Evolutionary conservation across 139 green algal species (phyloP).

Genomic region (Yamagishiella unicocca): DNA sequence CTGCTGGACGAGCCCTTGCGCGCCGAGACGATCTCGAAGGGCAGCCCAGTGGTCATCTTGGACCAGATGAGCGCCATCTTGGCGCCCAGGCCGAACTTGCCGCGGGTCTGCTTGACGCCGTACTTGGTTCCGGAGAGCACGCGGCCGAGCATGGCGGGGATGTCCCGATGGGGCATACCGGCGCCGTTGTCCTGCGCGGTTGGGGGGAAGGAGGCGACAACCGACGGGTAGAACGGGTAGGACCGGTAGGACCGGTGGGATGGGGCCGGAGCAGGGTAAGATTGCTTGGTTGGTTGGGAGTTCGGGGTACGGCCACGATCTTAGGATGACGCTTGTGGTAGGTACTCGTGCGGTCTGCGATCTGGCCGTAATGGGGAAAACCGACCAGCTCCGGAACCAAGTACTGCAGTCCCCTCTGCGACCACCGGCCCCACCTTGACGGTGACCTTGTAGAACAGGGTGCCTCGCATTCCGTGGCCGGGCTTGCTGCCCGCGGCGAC

Average conservation of each 20-base stretch:
- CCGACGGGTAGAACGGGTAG: too few species aligned
- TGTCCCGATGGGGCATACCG: constrained; percentile 96
- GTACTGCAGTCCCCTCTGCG: neutral
- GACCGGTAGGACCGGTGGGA: too few species aligned
- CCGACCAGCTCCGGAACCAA: too few species aligned
- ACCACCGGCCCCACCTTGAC: constrained; percentile 68
- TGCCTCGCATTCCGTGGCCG: constrained; percentile 51
- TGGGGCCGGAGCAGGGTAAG: too few species aligned
- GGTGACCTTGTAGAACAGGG: constrained; percentile 86
- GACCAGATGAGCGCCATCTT: constrained; percentile 99
- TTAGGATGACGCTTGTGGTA: too few species aligned
- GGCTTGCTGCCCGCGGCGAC: constrained; percentile 27
- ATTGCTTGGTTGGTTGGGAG: too few species aligned
- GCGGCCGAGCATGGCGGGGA: constrained; percentile 95
- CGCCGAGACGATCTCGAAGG: constrained; percentile 88
- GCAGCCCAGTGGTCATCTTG: constrained; percentile 96
- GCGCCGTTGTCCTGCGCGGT: constrained; percentile 91
- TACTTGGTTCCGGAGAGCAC: constrained; percentile 97
- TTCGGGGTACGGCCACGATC: too few species aligned
- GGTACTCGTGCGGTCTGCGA: too few species aligned
- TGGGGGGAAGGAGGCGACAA: constrained; percentile 5
- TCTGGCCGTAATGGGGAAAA: too few species aligned
- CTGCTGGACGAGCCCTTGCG: constrained; percentile 61
- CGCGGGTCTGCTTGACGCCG: constrained; percentile 80
- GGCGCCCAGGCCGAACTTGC: constrained; percentile 96